Evolutionary conservation across 1,139 yeast species (phyloP).

Genomic region (Pichia sp.): DNA sequence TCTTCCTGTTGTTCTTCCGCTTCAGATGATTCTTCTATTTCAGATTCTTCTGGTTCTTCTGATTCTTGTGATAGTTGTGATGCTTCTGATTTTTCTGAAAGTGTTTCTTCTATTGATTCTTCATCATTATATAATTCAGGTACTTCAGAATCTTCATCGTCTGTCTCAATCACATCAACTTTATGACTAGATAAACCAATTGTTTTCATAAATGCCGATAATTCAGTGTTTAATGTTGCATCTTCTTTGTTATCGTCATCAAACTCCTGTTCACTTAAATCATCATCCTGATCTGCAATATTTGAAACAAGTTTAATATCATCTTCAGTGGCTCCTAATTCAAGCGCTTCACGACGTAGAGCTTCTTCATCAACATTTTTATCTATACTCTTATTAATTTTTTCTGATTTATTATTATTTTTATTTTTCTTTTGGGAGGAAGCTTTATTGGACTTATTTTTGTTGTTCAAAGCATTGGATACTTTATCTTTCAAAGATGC

Average conservation of each 20-base stretch:
- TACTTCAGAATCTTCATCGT: conserved; percentile 26
- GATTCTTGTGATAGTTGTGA: no score
- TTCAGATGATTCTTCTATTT: conserved; percentile 25
- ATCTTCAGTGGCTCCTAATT: conserved; percentile 64
- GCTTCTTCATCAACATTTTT: conserved; percentile 31
- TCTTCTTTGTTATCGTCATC: conserved; percentile 38
- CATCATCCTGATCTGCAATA: conserved; percentile 53
- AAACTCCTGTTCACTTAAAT: conserved; percentile 60
- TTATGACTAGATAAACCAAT: conserved; percentile 53
- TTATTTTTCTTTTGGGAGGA: conserved; percentile 19
- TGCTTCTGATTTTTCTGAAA: no score
- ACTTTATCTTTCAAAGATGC: conserved; percentile 55
- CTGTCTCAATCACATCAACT: conserved; percentile 29
- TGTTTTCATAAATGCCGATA: conserved; percentile 58
- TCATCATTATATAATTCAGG: conserved; percentile 29
- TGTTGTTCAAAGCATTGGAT: conserved; percentile 35
- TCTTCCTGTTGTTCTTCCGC: conserved; percentile 23
- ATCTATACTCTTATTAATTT: conserved; percentile 5
- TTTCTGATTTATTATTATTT: conserved; percentile 21
- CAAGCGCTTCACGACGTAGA: conserved; percentile 63
- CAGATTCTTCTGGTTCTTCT: conserved; percentile 31
- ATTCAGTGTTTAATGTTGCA: conserved; percentile 47
- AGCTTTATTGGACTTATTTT: conserved; percentile 23
- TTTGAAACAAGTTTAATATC: conserved; percentile 51
- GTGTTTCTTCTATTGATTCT: conserved; percentile 22